Evolutionary conservation across 2,329 filamentous ascomycete genomes (phyloP).

Genomic region (Colletotrichum siamense): DNA sequence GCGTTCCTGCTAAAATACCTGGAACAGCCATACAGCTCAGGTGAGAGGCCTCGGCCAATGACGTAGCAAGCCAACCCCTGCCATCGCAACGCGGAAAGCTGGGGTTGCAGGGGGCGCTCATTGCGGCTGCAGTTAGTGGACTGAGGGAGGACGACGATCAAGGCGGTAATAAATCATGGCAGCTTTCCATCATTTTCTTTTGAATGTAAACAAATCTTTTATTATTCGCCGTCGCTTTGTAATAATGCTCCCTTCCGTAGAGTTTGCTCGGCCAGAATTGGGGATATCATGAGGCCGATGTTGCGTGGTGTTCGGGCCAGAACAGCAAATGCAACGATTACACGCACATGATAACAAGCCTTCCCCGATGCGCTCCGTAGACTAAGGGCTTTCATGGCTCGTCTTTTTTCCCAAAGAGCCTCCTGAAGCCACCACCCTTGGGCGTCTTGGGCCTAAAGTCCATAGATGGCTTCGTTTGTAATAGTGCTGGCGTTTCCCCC

Average conservation of each 20-base stretch:
- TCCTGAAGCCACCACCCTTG: conserved; percentile 41
- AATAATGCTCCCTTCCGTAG: not conserved
- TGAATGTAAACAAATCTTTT: not conserved
- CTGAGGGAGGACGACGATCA: not conserved
- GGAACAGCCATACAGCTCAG: not conserved
- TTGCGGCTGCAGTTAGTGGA: conserved; percentile 2
- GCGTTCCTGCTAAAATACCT: not conserved
- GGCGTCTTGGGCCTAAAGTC: conserved; percentile 36
- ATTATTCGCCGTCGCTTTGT: conserved; percentile 6
- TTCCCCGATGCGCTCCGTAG: not conserved
- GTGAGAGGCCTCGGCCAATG: conserved; percentile 1
- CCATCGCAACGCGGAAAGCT: conserved; percentile 3
- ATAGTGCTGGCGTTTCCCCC: conserved; percentile 13
- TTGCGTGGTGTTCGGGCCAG: not conserved
- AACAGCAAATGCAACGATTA: not conserved
- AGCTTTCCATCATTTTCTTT: not conserved
- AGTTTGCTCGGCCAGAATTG: not conserved
- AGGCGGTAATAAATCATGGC: not conserved
- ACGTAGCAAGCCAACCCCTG: conserved; percentile 22
- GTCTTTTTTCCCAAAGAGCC: conserved; percentile 41
- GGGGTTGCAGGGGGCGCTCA: not conserved
- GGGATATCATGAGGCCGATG: not conserved
- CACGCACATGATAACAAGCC: not conserved
- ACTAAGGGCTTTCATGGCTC: not conserved
- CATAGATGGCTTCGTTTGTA: conserved; percentile 23